Evolutionary conservation across 148 eudicot species (phyloP), one percentile per base, ranked within the genome.

Genomic region (Polygonum aviculare): DNA sequence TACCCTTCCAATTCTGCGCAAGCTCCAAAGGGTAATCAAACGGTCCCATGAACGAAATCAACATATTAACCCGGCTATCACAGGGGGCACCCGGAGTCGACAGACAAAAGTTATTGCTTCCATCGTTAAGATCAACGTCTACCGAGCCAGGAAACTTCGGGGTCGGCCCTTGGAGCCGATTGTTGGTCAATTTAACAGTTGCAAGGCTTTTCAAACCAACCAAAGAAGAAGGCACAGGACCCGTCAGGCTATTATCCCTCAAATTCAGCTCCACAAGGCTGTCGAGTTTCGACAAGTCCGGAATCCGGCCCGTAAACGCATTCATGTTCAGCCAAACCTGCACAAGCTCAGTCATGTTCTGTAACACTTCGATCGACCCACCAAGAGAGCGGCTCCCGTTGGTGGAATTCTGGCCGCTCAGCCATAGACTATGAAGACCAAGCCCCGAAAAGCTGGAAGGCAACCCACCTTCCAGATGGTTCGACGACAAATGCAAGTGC

Each of bases 261-360:
- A 92, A 80, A 82, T 82, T 85, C 75, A 92, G 78, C 15, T 90
- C 80, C 75, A 76, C 74, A 83, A 94, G 80, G 73, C 60, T 77
- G 0, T 54, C 35, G 19, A 88, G 80, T 41, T 69, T 75, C 0
- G 91, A 84, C 48, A 94, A 79, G 45, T 94, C 92, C 8, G 98
- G 98, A n/a, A 94, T 83, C 2, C 93, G 92, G 71, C 98, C 97
- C 0, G 96, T 82, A 69, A 92, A 88, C 3, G 72, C 80, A 72
- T 94, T 94, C 69, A 70, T 77, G 7, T 92, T 89, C 59, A 92
- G 74, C 98, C 93, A 92, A 50, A 87, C 82, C 54, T 90, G 80
- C 19, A 80, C 82, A 80, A 94, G 81, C 18, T 79, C 78, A 5
- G 92, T 92, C 97, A 92, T 92, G 70, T 90, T 89, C 59, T 84